A percentile compares a stretch with the other conserved stretches of the same genome.
Evolutionary conservation across 2,329 filamentous ascomycete species (phyloP).

Genomic region (Pseudocercospora vitis): DNA sequence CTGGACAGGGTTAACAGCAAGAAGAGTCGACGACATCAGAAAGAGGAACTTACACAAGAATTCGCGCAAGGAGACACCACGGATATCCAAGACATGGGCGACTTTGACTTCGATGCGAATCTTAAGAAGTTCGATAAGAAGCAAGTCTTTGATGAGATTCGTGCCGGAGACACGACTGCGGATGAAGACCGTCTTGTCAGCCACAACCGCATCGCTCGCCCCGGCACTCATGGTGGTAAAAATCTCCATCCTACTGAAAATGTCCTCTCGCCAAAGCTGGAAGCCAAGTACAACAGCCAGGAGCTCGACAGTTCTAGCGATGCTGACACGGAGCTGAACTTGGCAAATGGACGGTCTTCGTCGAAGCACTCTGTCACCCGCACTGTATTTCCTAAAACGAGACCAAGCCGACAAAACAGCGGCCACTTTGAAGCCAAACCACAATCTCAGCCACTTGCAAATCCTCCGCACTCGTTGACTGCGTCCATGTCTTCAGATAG

Average conservation of each 20-base stretch:
- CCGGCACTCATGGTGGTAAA: conserved; percentile 66
- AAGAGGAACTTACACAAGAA: conserved; percentile 64
- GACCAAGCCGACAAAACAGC: conserved; percentile 42
- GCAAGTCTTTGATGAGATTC: conserved; percentile 86
- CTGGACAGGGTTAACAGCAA: conserved; percentile 23
- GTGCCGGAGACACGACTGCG: conserved; percentile 83
- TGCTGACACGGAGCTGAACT: conserved; percentile 38
- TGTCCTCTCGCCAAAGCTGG: conserved; percentile 65
- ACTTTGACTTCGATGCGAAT: conserved; percentile 90
- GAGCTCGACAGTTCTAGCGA: conserved; percentile 37
- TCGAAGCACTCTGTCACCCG: conserved; percentile 34
- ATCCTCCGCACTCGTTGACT: conserved; percentile 31
- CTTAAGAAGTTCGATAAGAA: conserved; percentile 94
- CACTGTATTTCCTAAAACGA: conserved; percentile 30
- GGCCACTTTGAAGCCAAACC: conserved; percentile 14
- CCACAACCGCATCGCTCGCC: conserved; percentile 68
- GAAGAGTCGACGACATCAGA: conserved; percentile 49
- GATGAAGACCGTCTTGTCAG: conserved; percentile 87
- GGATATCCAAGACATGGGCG: conserved; percentile 87
- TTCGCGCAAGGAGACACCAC: conserved; percentile 97
- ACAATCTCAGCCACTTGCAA: conserved; percentile 36
- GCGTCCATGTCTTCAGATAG: conserved; percentile 35
- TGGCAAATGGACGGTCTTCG: conserved; percentile 37
- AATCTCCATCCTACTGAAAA: conserved; percentile 92
- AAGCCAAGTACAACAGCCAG: conserved; percentile 31